A percentile compares a stretch with the other conserved stretches of the same genome.
These are phyloP conservation scores for Chlamydomonas sp. DNA, from an alignment of 139 green algal species.

Conservation along the genomic window DNA sequence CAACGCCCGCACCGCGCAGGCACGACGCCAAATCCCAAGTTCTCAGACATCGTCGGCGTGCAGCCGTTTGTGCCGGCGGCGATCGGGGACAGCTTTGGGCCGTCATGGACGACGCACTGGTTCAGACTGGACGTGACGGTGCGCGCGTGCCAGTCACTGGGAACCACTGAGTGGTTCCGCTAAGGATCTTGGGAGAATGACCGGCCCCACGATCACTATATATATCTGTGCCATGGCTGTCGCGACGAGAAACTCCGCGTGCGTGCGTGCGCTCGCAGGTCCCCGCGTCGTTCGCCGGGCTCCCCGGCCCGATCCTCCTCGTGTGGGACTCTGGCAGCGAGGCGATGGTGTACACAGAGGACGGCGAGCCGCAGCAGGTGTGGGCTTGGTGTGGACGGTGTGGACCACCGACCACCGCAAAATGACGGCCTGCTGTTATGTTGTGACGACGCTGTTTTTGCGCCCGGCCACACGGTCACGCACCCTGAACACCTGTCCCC, in stretches of 20 bases:
- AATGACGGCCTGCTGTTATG: too few species aligned
- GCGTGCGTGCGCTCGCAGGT: constrained; percentile 10
- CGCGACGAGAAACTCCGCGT: too few species aligned
- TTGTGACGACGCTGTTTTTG: too few species aligned
- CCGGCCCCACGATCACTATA: constrained; percentile 6
- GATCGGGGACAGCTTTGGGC: constrained; percentile 26
- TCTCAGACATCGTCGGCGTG: not conserved
- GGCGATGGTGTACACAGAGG: constrained; percentile 28
- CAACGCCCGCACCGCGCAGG: not conserved
- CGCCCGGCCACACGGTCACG: too few species aligned
- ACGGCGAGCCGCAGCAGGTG: constrained; percentile 19
- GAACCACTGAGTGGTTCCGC: not conserved
- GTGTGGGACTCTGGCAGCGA: constrained; percentile 30
- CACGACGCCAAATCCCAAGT: not conserved
- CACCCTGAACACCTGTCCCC: too few species aligned
- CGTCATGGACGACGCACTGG: constrained; percentile 37
- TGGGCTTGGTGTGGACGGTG: not conserved
- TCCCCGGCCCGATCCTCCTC: constrained; percentile 9
- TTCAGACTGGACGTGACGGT: constrained; percentile 12
- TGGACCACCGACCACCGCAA: too few species aligned
- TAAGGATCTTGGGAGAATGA: not conserved
- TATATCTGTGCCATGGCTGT: constrained; percentile 15
- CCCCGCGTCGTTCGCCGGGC: not conserved
- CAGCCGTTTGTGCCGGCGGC: constrained; percentile 13
- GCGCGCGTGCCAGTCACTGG: not conserved